Percentiles rank a stretch among this genome's conserved stretches.
Conservation (phyloP, 164 flowering plant species). For the Dillenia turbinata region DNA sequence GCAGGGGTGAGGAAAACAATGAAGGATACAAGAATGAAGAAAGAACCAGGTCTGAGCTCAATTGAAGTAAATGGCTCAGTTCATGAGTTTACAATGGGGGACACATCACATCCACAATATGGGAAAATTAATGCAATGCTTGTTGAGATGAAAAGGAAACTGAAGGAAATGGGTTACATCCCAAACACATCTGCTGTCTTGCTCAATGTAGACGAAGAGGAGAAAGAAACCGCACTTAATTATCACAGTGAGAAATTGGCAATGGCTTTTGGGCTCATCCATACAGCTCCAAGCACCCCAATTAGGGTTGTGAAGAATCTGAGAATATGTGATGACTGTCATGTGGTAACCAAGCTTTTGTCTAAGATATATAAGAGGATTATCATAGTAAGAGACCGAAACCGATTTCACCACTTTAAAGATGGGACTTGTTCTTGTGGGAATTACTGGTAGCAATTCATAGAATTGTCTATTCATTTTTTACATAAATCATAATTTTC, state of each 20-base stretch:
- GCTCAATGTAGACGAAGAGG: constrained; percentile 42
- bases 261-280: constrained; percentile 41
- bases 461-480: background rate
- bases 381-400: constrained; percentile 48
- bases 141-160: constrained; percentile 39
- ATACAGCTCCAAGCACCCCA: constrained; percentile 30
- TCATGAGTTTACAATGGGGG: constrained; percentile 42
- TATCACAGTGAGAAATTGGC: constrained; percentile 56
- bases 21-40: constrained; percentile 33
- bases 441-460: constrained; percentile 43
- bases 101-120: constrained; percentile 25
- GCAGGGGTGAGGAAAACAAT: constrained; percentile 34
- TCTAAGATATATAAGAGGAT: constrained; percentile 40
- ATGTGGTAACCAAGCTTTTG: too few species aligned
- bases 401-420: constrained; percentile 47
- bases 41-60: constrained; percentile 44
- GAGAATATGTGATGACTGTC: constrained; percentile 10
- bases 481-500: background rate
- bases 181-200: constrained; percentile 21
- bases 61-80: constrained; percentile 42
- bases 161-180: constrained; percentile 32
- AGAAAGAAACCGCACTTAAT: constrained; percentile 42
- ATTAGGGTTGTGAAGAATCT: constrained; percentile 47
- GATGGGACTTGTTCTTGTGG: constrained; percentile 48
- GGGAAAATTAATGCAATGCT: constrained; percentile 28